These are phyloP conservation scores for Cercospora sojina DNA, from an alignment of 2,329 filamentous ascomycete genomes.

Conservation along the genomic window DNA sequence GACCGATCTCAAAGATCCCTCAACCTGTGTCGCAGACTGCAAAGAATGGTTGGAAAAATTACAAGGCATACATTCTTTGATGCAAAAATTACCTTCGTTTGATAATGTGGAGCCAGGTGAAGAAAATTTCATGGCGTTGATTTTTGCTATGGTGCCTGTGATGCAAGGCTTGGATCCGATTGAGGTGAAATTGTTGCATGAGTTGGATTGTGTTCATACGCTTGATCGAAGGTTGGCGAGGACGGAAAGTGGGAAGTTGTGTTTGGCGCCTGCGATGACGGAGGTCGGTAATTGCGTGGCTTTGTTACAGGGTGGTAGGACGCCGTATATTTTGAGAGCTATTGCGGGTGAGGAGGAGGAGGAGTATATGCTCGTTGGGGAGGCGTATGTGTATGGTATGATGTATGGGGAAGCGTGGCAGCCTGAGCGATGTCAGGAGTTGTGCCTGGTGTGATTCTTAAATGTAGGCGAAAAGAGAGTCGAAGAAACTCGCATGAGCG, in stretches of 20 bases:
- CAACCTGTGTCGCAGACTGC: background rate
- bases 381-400: constrained; percentile 9
- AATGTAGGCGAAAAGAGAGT: background rate
- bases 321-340: background rate
- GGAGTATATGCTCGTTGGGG: background rate
- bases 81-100: background rate
- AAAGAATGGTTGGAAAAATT: background rate
- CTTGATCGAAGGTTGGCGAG: constrained; percentile 7
- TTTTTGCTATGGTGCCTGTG: background rate
- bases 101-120: background rate
- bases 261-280: background rate
- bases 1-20: background rate
- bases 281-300: background rate
- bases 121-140: background rate
- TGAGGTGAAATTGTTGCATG: background rate
- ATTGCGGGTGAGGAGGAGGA: background rate
- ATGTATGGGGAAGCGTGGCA: constrained; percentile 16
- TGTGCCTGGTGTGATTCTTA: background rate
- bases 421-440: background rate
- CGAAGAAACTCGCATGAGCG: background rate
- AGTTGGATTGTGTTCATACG: constrained; percentile 1
- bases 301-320: background rate
- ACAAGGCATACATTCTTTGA: background rate
- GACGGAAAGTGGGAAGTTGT: background rate
- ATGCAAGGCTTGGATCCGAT: constrained; percentile 4